A percentile compares a stretch with the other conserved stretches of the same genome.
Conservation (phyloP, 2,329 filamentous ascomycete genomes). For the Curvularia sp. region DNA sequence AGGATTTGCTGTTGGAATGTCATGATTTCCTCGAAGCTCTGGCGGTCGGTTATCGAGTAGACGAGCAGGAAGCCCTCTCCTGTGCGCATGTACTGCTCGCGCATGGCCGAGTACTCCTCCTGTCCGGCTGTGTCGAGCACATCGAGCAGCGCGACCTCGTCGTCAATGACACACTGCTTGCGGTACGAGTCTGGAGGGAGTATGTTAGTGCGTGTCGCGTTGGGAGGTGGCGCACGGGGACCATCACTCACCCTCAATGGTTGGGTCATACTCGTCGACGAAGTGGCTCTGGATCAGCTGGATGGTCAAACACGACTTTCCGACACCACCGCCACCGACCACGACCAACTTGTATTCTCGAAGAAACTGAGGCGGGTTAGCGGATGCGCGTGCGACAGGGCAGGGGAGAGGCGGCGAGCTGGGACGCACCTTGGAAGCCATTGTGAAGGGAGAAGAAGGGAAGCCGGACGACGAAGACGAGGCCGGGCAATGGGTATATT, state of each 20-base stretch:
- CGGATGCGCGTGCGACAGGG: constrained; percentile 14
- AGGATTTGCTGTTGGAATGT: constrained; percentile 99
- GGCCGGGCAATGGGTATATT: constrained; percentile 14
- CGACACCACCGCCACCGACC: constrained; percentile 96
- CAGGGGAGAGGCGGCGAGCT: background rate
- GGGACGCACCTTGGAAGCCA: constrained; percentile 50
- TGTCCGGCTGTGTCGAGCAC: constrained; percentile 98
- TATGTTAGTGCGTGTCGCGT: constrained; percentile 19
- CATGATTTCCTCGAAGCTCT: constrained; percentile 98
- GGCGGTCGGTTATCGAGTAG: constrained; percentile 96
- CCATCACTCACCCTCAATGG: constrained; percentile 84
- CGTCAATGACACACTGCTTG: constrained; percentile 99
- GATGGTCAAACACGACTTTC: constrained; percentile 98
- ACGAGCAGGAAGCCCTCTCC: constrained; percentile 97
- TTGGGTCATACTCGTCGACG: constrained; percentile 99
- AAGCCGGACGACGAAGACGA: constrained; percentile 6
- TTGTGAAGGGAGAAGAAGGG: constrained; percentile 33
- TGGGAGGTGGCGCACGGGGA: constrained; percentile 2
- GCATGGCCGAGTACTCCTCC: constrained; percentile 99
- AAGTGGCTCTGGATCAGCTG: constrained; percentile 85
- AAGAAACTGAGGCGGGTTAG: constrained; percentile 55
- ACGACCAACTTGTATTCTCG: constrained; percentile 74
- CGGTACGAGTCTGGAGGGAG: constrained; percentile 96
- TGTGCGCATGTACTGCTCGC: constrained; percentile 99
- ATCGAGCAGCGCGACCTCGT: constrained; percentile 96